phyloP scores from a whole-genome alignment of 257 asterid species.

The Knoxia roxburghii region DNA sequence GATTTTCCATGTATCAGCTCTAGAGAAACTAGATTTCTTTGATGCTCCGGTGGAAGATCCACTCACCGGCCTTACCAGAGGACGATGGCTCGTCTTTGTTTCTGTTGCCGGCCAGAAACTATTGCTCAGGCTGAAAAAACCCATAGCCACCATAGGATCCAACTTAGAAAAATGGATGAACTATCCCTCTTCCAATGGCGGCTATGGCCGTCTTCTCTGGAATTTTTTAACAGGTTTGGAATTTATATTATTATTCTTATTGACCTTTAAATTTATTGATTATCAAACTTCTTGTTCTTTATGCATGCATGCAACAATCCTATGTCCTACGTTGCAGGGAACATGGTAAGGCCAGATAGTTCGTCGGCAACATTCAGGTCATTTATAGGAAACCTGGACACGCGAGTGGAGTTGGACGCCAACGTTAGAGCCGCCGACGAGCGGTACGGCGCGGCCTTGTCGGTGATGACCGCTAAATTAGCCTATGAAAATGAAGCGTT shows the following conservation, averaged over 20 bases:
- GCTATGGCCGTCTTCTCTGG: constrained; percentile 31
- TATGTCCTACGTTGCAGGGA: constrained; percentile 24
- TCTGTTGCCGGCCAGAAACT: constrained; percentile 44
- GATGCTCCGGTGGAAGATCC: constrained; percentile 16
- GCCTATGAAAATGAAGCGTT: constrained; percentile 55
- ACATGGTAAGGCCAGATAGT: constrained; percentile 44
- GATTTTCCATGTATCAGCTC: constrained; percentile 31
- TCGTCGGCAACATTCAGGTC: constrained; percentile 43
- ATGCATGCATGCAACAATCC: too few species aligned
- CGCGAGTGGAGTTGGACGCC: constrained; percentile 35
- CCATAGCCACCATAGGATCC: constrained; percentile 37
- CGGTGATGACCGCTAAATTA: constrained; percentile 63
- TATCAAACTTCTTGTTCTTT: too few species aligned
- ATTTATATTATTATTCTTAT: background rate
- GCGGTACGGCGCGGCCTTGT: constrained; percentile 27
- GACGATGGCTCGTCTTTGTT: constrained; percentile 55
- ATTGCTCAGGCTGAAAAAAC: constrained; percentile 29
- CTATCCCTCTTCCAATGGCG: constrained; percentile 48
- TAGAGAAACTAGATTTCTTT: constrained; percentile 31
- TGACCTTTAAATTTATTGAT: too few species aligned
- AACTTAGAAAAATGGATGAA: constrained; percentile 40
- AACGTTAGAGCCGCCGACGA: constrained; percentile 11
- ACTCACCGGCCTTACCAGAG: constrained; percentile 21
- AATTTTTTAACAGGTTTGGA: constrained; percentile 41
- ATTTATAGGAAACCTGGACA: constrained; percentile 37